Base-by-base conservation (phyloP, 192 early-diverging fungal genomes). In the Entrophospora sp. region DNA sequence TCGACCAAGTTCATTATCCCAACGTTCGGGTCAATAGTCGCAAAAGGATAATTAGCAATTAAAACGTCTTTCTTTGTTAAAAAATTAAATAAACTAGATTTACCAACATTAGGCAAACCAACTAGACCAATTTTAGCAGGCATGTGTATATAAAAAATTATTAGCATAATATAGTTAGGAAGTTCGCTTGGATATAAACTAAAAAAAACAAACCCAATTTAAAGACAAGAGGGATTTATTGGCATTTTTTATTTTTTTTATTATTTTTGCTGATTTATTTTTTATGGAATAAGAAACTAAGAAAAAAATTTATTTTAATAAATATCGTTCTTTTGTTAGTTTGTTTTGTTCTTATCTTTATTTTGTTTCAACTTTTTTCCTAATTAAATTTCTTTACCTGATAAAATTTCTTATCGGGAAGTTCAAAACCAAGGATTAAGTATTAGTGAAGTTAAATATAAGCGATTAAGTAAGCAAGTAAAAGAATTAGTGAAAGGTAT, bases 11-110 rank as follows among this genome's bases (percentile, higher is more conserved):
- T 66, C 0, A 85, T 84, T 16, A 85, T 78, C 27, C 86, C 83
- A 71, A 89, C 87, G 25, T 79, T 76, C 25, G 91, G 91, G 68
- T 90, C 87, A 57, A 85, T 89, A 4, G 87, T 91, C 67, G 87
- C 90, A 75, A 92, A 92, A 7, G 91, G 91, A 69, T 87, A 92
- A 69, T 92, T 92, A 58, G 88, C 89, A 22, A 86, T 77, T 20
- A 74, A 70, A 5, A 79, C 74, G 20, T 67, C 68, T 30, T 70
- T 75, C 58, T 81, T 77, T 12, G 77, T 79, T 35, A 87, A 31
- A 18, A 73, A 78, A 68, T 84, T 76, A 67, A 85, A 80, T 28
- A 85, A 72, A 0, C 75, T 75, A n/a, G 79, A 81, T 70, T 83
- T 82, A 31, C 55, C 55, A 34, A 57, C 55, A 57, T 57, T 57